Evolutionary conservation across 352 stramenopile species (phyloP).

Genomic region (Globisporangium nunn): DNA sequence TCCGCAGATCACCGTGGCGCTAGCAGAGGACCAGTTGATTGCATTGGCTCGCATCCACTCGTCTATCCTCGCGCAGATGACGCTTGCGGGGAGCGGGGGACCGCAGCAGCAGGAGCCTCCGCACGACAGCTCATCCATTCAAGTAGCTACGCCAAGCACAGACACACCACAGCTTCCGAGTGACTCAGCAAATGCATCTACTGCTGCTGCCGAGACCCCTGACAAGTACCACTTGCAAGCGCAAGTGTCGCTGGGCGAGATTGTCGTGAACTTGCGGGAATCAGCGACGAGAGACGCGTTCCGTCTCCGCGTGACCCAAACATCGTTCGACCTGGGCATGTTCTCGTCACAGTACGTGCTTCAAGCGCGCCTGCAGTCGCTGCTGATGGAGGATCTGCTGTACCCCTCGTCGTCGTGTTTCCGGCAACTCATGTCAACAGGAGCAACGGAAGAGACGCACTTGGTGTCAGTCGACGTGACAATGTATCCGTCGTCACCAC

Average conservation of each 20-base stretch:
- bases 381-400: constrained; percentile 69
- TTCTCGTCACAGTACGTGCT: constrained; percentile 44
- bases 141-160: neutral
- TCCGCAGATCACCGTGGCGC: constrained; percentile 13
- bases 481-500: constrained; percentile 21
- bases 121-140: neutral
- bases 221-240: constrained; percentile 47
- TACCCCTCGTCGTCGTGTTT: constrained; percentile 41
- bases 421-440: constrained; percentile 64
- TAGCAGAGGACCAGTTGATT: constrained; percentile 13
- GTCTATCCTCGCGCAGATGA: constrained; percentile 11
- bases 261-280: constrained; percentile 52
- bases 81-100: neutral
- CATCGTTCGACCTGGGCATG: constrained; percentile 32
- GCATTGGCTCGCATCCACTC: constrained; percentile 16
- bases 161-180: neutral
- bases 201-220: neutral
- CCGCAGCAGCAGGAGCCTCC: neutral
- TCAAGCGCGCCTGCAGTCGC: constrained; percentile 39
- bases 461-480: constrained; percentile 47
- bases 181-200: neutral
- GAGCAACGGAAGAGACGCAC: constrained; percentile 19
- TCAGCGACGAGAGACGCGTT: constrained; percentile 42
- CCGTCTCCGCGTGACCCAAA: constrained; percentile 32
- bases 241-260: constrained; percentile 38